Evolutionary conservation across 129 eudicot species (phyloP), one percentile per base, ranked within the genome.

Genomic region (Flaveria linearis): DNA sequence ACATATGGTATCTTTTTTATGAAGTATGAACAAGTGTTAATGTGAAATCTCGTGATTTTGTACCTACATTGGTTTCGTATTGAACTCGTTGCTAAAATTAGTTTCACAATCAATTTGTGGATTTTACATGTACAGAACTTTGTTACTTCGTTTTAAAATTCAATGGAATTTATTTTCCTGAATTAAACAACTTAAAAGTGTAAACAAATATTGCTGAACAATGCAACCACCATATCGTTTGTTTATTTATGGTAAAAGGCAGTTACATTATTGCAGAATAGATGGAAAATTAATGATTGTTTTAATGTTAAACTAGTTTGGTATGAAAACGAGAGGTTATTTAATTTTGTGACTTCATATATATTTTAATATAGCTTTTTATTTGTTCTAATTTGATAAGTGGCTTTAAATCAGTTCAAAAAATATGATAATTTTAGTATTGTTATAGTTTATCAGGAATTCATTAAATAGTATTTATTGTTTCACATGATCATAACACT

Each of bases 221-320:
- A 41, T 67, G n/a, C 65, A 28, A 52, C 14, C 14, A 36, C 63
- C 36, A 9, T 17, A 17, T 25, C 41, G 36, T 43, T 69, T 41
- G 61, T 47, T 42, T 68, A 43, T 77, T 55, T 53, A 52, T 22
- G 41, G 69, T 61, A 77, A 56, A 4, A n/a, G 76, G 16, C 69
- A 55, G 15, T 51, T 55, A 77, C 69, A 68, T 68, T 42, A 77
- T 53, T 57, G 25, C 50, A 55, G 25, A 17, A 69, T 56, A 42
- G 56, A 77, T 77, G 43, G 45, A 39, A 17, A 76, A 3, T 5
- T 68, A 22, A 77, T 68, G 41, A 62, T 46, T 41, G 51, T 50
- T 65, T 65, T 11, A 46, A 50, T 64, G 53, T 6, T 5, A 45
- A 46, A 63, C 2, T 1, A 49, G n/a, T 49, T 49, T 49, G 53